These are phyloP conservation scores for Penicillium atrosanguineum DNA, from an alignment of 495 filamentous ascomycete species.

Conservation along the genomic window DNA sequence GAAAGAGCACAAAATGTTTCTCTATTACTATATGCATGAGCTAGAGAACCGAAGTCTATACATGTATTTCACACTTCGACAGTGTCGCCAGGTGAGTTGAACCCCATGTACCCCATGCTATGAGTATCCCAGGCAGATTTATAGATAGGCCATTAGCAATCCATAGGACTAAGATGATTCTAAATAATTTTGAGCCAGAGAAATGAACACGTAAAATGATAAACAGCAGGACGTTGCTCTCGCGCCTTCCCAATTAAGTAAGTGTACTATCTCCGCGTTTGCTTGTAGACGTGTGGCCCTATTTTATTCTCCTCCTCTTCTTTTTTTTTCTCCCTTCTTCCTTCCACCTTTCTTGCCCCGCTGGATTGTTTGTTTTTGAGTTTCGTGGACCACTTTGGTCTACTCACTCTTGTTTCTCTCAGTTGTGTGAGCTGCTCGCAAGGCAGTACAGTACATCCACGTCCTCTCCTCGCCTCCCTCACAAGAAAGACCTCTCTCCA, in stretches of 20 bases:
- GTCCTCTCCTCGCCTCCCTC: background rate
- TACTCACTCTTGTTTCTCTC: too few relatives aligned
- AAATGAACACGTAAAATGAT: background rate
- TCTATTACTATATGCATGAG: background rate
- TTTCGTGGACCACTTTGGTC: too few relatives aligned
- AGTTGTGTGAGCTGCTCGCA: background rate
- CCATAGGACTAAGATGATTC: background rate
- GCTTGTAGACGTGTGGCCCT: background rate
- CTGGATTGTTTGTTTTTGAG: too few relatives aligned
- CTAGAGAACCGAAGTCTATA: background rate
- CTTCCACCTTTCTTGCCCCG: background rate
- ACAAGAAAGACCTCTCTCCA: background rate
- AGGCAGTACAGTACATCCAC: background rate
- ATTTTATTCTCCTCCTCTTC: background rate
- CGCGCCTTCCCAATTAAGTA: background rate
- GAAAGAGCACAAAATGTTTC: background rate
- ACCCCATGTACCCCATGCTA: background rate
- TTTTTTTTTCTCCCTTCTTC: conserved; percentile 4
- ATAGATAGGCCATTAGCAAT: background rate
- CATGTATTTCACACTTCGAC: background rate
- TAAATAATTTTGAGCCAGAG: too few relatives aligned
- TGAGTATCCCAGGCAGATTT: background rate
- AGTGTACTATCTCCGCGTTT: background rate
- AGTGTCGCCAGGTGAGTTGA: background rate
- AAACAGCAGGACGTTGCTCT: background rate